Percentiles rank a stretch among this genome's conserved stretches.
These are phyloP conservation scores for Nothophaeocryptopus gaeumannii DNA, from an alignment of 2,329 filamentous ascomycete genomes.

Conservation along the genomic window DNA sequence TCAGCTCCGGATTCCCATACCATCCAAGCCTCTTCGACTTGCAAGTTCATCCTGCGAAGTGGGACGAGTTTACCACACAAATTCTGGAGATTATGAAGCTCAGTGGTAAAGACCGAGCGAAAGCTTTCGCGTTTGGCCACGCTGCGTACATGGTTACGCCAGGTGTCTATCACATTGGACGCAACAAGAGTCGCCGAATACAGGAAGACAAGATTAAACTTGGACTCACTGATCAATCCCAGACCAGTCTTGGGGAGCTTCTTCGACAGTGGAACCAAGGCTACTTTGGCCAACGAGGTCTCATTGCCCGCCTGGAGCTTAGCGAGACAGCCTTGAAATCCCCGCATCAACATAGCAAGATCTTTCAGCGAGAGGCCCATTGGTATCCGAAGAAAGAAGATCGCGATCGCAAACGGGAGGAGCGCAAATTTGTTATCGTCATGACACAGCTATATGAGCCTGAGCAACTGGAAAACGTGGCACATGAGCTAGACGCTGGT, in stretches of 20 bases:
- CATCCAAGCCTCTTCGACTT: conserved; percentile 26
- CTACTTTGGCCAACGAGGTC: conserved; percentile 25
- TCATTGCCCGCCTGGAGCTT: conserved; percentile 23
- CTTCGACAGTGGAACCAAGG: conserved; percentile 26
- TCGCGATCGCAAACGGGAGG: conserved; percentile 20
- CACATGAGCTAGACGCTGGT: neutral
- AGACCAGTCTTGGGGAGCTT: conserved; percentile 20
- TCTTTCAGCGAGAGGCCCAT: conserved; percentile 14
- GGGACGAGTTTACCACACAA: conserved; percentile 25
- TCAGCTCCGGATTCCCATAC: conserved; percentile 26
- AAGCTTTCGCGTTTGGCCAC: conserved; percentile 19
- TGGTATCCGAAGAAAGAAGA: conserved; percentile 20
- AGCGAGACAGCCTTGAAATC: conserved; percentile 20
- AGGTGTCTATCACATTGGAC: conserved; percentile 9
- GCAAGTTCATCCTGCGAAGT: conserved; percentile 24
- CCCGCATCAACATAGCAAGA: conserved; percentile 14
- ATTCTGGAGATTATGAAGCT: conserved; percentile 21
- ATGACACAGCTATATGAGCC: conserved; percentile 20
- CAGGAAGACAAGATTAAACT: conserved; percentile 25
- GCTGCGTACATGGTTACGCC: conserved; percentile 15
- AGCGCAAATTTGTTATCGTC: conserved; percentile 27
- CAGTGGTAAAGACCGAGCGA: conserved; percentile 20
- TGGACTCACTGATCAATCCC: conserved; percentile 17
- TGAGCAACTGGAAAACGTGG: conserved; percentile 1
- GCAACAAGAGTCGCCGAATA: conserved; percentile 19